Conservation (phyloP, 768 basidiomycete genomes). For the Leccinum broughii region DNA sequence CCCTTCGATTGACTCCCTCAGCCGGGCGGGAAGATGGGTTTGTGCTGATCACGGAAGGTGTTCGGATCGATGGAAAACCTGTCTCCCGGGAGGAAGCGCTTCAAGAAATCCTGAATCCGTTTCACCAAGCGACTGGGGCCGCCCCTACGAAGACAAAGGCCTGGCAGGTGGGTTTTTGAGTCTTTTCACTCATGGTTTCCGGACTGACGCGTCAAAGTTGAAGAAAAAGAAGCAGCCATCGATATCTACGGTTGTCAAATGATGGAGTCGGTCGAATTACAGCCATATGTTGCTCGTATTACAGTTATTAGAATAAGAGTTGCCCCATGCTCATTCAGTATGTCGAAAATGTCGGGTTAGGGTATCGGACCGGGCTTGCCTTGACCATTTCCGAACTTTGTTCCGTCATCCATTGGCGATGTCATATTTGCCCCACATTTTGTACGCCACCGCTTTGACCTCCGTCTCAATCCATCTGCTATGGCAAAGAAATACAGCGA, state of each 20-base stretch:
- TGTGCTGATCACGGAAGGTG: constrained; percentile 25
- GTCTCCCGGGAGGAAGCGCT: constrained; percentile 23
- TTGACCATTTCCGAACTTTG: neutral
- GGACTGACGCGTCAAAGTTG: constrained; percentile 12
- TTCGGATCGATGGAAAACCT: constrained; percentile 25
- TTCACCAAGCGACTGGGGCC: constrained; percentile 7
- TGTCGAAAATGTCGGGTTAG: neutral
- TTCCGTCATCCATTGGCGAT: constrained; percentile 11
- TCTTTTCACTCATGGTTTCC: neutral
- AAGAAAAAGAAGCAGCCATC: constrained; percentile 21
- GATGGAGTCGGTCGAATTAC: neutral
- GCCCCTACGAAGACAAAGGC: constrained; percentile 14
- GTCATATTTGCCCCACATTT: constrained; percentile 59
- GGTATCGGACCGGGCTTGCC: neutral
- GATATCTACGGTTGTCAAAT: constrained; percentile 1
- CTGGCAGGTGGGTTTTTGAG: constrained; percentile 17
- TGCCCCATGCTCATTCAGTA: neutral
- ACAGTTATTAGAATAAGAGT: neutral
- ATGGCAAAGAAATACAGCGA: constrained; percentile 47
- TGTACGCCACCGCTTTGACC: constrained; percentile 65
- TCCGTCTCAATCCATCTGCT: constrained; percentile 70
- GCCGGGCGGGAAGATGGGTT: constrained; percentile 23
- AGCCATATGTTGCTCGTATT: neutral
- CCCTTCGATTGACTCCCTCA: constrained; percentile 6
- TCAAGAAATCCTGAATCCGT: constrained; percentile 22